Evolutionary conservation across 2,329 filamentous ascomycete genomes (phyloP).

Genomic region (Penicillium sp.): DNA sequence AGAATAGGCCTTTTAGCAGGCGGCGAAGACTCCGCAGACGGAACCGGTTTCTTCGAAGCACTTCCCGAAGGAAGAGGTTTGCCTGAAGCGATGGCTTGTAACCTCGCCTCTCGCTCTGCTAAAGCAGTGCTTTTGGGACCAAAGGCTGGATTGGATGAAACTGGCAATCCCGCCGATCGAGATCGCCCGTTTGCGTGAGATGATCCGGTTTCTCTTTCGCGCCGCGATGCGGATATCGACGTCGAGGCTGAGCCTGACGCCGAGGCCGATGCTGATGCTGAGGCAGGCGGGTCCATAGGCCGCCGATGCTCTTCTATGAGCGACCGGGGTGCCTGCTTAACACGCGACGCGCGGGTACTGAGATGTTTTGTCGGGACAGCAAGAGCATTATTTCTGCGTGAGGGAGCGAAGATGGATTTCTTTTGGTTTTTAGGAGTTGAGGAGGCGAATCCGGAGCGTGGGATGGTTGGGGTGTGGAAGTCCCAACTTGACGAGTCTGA

Average conservation of each 20-base stretch:
- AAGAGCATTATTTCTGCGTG: slow-evolving; percentile 41
- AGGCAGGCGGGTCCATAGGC: slow-evolving; percentile 23
- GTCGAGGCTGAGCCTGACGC: background rate
- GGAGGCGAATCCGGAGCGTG: slow-evolving; percentile 17
- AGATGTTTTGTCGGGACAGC: slow-evolving; percentile 48
- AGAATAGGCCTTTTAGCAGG: slow-evolving; percentile 4
- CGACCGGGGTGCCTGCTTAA: slow-evolving; percentile 44
- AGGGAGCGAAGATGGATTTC: slow-evolving; percentile 37
- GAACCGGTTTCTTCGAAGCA: background rate
- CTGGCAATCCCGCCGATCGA: background rate
- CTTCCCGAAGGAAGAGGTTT: slow-evolving; percentile 18
- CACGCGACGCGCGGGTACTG: slow-evolving; percentile 41
- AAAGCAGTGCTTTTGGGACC: slow-evolving; percentile 8
- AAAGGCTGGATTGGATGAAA: background rate
- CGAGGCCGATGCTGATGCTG: slow-evolving; percentile 2
- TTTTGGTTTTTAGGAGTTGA: slow-evolving; percentile 32
- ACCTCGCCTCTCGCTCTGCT: slow-evolving; percentile 19
- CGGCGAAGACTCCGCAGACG: slow-evolving; percentile 2
- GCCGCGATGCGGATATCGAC: background rate
- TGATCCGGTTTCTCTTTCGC: background rate
- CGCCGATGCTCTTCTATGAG: slow-evolving; percentile 48
- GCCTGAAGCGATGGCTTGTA: slow-evolving; percentile 32
- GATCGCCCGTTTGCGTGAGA: background rate
- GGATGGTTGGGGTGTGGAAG: slow-evolving; percentile 28
- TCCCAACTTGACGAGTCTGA: slow-evolving; percentile 26